A percentile compares a stretch with the other conserved stretches of the same genome.
Evolutionary conservation across 371 early-diverging fungal genomes (phyloP).

Genomic region (Mortierella sp.): DNA sequence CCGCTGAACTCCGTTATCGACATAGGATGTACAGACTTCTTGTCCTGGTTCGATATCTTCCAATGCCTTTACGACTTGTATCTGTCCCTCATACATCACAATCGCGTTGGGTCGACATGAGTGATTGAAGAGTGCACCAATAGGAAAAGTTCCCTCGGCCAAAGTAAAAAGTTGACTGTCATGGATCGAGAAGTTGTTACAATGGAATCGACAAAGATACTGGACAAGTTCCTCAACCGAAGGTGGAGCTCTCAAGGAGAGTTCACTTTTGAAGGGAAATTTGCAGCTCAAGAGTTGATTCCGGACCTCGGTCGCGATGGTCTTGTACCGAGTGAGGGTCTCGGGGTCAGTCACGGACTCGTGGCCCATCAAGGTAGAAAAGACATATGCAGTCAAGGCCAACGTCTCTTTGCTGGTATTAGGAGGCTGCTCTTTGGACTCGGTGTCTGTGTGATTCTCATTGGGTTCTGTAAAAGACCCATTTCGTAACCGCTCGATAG

Average conservation of each 20-base stretch:
- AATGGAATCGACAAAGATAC: constrained; percentile 71
- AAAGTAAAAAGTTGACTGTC: constrained; percentile 73
- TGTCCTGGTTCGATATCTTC: constrained; percentile 69
- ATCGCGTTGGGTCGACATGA: constrained; percentile 86
- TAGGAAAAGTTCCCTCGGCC: constrained; percentile 83
- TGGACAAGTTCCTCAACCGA: constrained; percentile 55
- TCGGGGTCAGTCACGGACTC: constrained; percentile 25
- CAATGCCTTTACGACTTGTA: constrained; percentile 69
- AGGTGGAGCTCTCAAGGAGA: constrained; percentile 11
- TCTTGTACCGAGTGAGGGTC: constrained; percentile 24
- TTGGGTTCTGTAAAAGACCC: constrained; percentile 25
- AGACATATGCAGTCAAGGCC: constrained; percentile 40
- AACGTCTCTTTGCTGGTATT: not conserved
- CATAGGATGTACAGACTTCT: constrained; percentile 84
- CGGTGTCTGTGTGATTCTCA: constrained; percentile 1
- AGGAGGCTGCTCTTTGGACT: not conserved
- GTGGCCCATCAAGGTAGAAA: constrained; percentile 49
- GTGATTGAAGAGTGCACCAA: constrained; percentile 87
- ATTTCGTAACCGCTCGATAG: constrained; percentile 42
- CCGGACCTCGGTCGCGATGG: constrained; percentile 31
- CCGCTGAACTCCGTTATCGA: constrained; percentile 75
- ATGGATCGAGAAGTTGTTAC: constrained; percentile 81
- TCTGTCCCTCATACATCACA: constrained; percentile 65
- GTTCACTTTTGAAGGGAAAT: constrained; percentile 40
- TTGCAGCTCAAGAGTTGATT: constrained; percentile 32